Base-by-base conservation (phyloP, 2,329 filamentous ascomycete species). In the Aspergillus tubingensis region DNA sequence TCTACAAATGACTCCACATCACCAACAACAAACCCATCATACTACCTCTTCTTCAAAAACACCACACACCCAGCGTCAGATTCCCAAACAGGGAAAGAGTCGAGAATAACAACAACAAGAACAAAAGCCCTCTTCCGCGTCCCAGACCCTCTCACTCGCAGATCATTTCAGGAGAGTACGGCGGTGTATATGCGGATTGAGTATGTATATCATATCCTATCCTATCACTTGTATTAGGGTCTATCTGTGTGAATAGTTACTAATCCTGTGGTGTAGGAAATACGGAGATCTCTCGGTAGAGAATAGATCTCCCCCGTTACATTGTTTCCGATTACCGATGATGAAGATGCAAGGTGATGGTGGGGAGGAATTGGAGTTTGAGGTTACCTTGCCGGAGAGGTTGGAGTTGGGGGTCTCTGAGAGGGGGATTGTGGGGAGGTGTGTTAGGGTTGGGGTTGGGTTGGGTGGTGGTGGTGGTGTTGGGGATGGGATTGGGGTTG, bases 371-470 rank as follows among this genome's bases (percentile, higher is more conserved):
- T 58, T 74, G n/a, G 65, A 70, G 25, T 58, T 74, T 39, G 69
- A 73, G 41, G 66, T 73, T 13, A 62, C 68, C 17, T 58, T 76
- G 30, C 69, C 73, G 8, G 67, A 74, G 47, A 54, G 62, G 52
- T 58, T 76, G 58, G 73, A 76, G 48, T 59, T 76, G 41, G 72
- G 68, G n/a, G 67, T 75, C 15, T 76, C 74, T 7, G 71, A 71
- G 49, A 68, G 58, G 30, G 74, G 74, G 8, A 72, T 76, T 25
- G 71, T 76, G 6, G 74, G 74, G 17, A 64, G 74, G 25, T 67
- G 71, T 58, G 68, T 76, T 1, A 73, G 72, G 1, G 62, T 76
- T 17, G 51, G 65, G 19, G 66, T 70, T 38, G 64, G 59, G 8
- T 64, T 67, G 1, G 63, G 59, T 7, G 59, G 39, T 11, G 59